Percentiles rank a stretch among this genome's conserved stretches.
phyloP scores from a whole-genome alignment of 2,329 filamentous ascomycete genomes.

The Colletotrichum sp. region DNA sequence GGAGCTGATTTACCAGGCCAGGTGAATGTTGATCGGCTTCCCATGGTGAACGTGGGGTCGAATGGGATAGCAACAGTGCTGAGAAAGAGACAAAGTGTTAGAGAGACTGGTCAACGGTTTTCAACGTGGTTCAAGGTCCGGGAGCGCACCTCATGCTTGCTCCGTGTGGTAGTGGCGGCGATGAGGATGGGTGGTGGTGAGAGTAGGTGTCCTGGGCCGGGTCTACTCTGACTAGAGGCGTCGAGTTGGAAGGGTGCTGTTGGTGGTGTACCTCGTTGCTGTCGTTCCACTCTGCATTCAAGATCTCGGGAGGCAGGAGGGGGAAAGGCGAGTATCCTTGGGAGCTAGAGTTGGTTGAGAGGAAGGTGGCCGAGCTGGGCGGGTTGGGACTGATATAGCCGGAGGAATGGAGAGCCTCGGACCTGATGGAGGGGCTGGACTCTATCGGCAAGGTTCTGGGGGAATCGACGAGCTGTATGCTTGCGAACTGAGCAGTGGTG shows the following conservation, averaged over 20 bases:
- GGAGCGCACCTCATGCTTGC: constrained; percentile 41
- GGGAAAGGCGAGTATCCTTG: constrained; percentile 32
- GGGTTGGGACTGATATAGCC: constrained; percentile 31
- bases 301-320: constrained; percentile 28
- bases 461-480: constrained; percentile 29
- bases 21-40: constrained; percentile 52
- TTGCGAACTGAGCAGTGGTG: constrained; percentile 29
- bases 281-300: constrained; percentile 37
- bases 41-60: constrained; percentile 58
- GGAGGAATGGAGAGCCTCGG: constrained; percentile 27
- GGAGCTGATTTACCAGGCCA: constrained; percentile 50
- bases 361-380: constrained; percentile 28
- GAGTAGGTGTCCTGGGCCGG: constrained; percentile 31
- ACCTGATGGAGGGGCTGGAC: constrained; percentile 26
- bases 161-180: constrained; percentile 23
- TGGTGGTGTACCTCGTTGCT: constrained; percentile 18
- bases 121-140: constrained; percentile 21
- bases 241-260: constrained; percentile 22
- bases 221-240: constrained; percentile 37
- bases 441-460: constrained; percentile 26
- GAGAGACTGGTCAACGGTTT: constrained; percentile 11
- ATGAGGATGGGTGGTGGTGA: constrained; percentile 16
- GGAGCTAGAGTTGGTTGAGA: constrained; percentile 25
- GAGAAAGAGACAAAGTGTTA: constrained; percentile 7
- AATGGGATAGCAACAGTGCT: constrained; percentile 58